Base-by-base conservation (phyloP, 2,329 filamentous ascomycete genomes). In the Fusarium penzigii region DNA sequence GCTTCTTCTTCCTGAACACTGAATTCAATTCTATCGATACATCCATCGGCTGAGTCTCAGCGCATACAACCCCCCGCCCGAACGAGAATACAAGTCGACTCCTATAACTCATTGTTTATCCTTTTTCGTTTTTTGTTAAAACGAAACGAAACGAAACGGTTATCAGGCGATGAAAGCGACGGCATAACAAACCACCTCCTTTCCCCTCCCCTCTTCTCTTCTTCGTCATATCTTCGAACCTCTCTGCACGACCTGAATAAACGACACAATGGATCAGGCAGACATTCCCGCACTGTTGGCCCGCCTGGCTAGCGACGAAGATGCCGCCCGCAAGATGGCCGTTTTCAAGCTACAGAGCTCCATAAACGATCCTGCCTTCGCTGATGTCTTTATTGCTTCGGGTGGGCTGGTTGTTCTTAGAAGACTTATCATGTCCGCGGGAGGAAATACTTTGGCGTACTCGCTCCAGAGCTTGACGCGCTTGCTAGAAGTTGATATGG, bases 341-440 rank as follows among this genome's bases (percentile, higher is more conserved):
- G 94, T 95, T 55, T 99, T 99, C 83, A 97, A 97, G 77, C 85
- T 99, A 60, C 94, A 99, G 74, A 88, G 84, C 58, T 92, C 90
- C 57, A 96, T 99, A 73, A 93, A 92, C 69, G 94, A 99, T 74
- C 93, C 93, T 25, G 89, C 92, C 46, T 97, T 97, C 71, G 94
- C 94, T 66, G 94, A 97, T 71, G 86, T 95, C 64, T 99, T 99
- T 76, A 96, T 97, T 56, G 86, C 88, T 46, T 89, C 92, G 45
- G 92, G 92, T 51, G 94, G 94, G 5, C 80, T 97, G 59, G 81
- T 86, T 61, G 86, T 93, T 61, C 77, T 99, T 65, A 85, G 91
- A 48, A 86, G 89, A 51, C 80, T 97, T 48, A 91, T 94, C 58
- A 85, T 97, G 79, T 84, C 85, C 59, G 87, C 92, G 29, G 89